These are phyloP conservation scores for Pseudopithomyces chartarum DNA, from an alignment of 2,329 filamentous ascomycete genomes.

Conservation along the genomic window DNA sequence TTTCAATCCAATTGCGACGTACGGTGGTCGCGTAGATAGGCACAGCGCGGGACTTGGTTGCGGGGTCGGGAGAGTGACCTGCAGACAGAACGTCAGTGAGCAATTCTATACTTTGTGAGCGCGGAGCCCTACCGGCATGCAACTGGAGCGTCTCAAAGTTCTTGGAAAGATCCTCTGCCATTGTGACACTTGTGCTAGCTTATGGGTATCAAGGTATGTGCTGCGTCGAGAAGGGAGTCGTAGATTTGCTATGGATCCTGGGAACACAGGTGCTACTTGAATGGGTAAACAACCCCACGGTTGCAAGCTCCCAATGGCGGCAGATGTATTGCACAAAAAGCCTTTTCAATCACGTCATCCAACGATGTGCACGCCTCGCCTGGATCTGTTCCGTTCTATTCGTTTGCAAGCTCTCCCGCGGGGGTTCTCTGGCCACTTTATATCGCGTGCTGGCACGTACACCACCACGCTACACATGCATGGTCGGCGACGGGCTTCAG, in stretches of 20 bases:
- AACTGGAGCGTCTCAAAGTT: slow-evolving; percentile 58
- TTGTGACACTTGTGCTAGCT: slow-evolving; percentile 13
- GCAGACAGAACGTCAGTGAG: slow-evolving; percentile 11
- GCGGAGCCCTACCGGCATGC: slow-evolving; percentile 51
- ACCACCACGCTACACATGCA: background rate
- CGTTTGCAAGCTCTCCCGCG: background rate
- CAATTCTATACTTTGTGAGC: background rate
- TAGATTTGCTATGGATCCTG: background rate
- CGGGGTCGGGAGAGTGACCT: slow-evolving; percentile 78
- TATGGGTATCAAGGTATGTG: background rate
- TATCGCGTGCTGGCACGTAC: background rate
- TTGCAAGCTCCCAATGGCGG: background rate
- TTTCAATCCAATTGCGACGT: slow-evolving; percentile 25
- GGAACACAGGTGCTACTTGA: background rate
- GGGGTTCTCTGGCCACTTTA: background rate
- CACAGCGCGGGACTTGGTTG: slow-evolving; percentile 86
- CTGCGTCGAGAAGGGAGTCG: background rate
- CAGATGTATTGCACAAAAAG: slow-evolving; percentile 1
- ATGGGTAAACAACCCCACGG: background rate
- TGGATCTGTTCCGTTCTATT: background rate
- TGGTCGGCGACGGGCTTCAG: background rate
- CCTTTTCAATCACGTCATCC: slow-evolving; percentile 2
- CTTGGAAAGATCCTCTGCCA: slow-evolving; percentile 48
- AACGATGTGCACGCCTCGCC: background rate
- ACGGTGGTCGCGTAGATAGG: slow-evolving; percentile 95